Conservation (phyloP, 306 rosid species). For the Begonia peltatifolia region DNA sequence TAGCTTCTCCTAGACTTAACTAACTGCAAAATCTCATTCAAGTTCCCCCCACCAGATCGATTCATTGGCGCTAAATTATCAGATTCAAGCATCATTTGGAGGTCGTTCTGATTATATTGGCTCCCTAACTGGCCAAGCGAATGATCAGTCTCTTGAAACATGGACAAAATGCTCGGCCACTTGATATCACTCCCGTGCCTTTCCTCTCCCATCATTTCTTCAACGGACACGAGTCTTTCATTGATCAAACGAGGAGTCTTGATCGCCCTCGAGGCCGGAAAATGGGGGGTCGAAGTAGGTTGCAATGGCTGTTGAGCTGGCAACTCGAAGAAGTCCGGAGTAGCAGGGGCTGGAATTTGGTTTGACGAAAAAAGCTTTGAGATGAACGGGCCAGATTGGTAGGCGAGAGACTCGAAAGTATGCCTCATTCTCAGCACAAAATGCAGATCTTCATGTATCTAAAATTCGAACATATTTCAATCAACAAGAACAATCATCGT, state of each 20-base stretch:
- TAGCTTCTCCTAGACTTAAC: slow-evolving; percentile 80
- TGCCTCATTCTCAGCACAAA: slow-evolving; percentile 98
- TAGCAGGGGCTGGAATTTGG: slow-evolving; percentile 61
- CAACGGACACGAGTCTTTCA: slow-evolving; percentile 39
- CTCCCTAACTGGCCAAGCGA: slow-evolving; percentile 56
- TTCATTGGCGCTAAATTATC: slow-evolving; percentile 18
- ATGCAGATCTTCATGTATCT: slow-evolving; percentile 97
- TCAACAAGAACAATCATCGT: background rate
- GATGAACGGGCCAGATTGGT: slow-evolving; percentile 88
- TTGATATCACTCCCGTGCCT: slow-evolving; percentile 69
- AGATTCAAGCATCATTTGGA: slow-evolving; percentile 13
- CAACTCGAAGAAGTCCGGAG: slow-evolving; percentile 75
- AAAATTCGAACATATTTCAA: slow-evolving; percentile 1
- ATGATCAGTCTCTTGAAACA: slow-evolving; percentile 45
- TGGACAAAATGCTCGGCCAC: slow-evolving; percentile 86
- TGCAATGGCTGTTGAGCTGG: slow-evolving; percentile 51
- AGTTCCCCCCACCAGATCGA: slow-evolving; percentile 26
- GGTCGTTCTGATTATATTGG: slow-evolving; percentile 34
- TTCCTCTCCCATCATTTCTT: slow-evolving; percentile 57
- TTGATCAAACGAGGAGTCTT: slow-evolving; percentile 61
- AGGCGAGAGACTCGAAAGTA: slow-evolving; percentile 93
- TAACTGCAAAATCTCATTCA: slow-evolving; percentile 77
- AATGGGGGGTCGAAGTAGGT: slow-evolving; percentile 53
- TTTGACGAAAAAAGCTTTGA: slow-evolving; percentile 90
- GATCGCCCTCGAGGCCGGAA: slow-evolving; percentile 35